Evolutionary conservation across 345 rosid species (phyloP).

Genomic region (Microcos paniculata): DNA sequence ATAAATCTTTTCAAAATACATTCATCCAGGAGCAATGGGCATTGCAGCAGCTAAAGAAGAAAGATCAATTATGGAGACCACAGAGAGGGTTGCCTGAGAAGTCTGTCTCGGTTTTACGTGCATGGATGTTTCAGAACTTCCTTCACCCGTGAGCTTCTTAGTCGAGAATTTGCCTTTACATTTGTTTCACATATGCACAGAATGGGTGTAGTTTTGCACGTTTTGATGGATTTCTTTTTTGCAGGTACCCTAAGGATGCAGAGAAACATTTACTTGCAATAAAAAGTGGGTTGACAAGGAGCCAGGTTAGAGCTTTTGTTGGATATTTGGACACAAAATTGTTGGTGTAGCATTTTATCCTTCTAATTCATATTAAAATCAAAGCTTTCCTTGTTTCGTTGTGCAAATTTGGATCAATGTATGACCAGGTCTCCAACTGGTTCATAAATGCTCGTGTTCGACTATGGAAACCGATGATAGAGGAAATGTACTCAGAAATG

Average conservation of each 20-base stretch:
- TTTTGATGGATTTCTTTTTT: not conserved
- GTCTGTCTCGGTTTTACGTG: conserved; percentile 82
- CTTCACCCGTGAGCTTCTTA: conserved; percentile 86
- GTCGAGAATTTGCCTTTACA: not conserved
- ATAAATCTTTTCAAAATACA: conserved; percentile 45
- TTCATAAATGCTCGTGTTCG: conserved; percentile 97
- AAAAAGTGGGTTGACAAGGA: conserved; percentile 91
- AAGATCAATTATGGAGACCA: conserved; percentile 87
- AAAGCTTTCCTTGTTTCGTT: conserved; percentile 5
- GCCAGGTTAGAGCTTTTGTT: conserved; percentile 53
- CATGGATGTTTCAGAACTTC: conserved; percentile 99
- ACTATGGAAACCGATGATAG: conserved; percentile 98
- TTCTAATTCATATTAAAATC: not conserved
- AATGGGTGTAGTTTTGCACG: not conserved
- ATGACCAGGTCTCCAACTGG: conserved; percentile 89
- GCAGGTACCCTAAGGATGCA: conserved; percentile 92
- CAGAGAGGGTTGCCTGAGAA: conserved; percentile 91
- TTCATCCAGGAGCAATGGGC: conserved; percentile 72
- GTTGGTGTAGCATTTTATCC: not conserved
- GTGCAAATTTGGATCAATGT: not conserved
- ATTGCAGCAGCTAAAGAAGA: conserved; percentile 71
- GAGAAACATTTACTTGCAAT: conserved; percentile 93
- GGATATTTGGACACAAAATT: not conserved
- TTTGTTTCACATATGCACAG: not conserved
- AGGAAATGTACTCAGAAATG: conserved; percentile 92